These are phyloP conservation scores for Phytopythium boreale DNA, from an alignment of 352 stramenopile species.

Conservation along the genomic window DNA sequence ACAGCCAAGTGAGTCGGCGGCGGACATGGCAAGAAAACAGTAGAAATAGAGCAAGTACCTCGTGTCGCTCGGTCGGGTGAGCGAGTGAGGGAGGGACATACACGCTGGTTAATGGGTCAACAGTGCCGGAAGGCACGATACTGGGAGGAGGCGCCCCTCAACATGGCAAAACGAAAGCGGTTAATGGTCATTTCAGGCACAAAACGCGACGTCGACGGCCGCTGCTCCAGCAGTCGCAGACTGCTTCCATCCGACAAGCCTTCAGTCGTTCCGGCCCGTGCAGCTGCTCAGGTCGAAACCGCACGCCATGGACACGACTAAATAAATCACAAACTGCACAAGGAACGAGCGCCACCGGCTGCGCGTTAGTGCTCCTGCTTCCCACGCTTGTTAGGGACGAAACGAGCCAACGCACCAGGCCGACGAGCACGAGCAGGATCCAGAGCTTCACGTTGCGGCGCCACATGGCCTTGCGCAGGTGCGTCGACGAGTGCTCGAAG, in stretches of 20 bases:
- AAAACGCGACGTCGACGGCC: conserved; percentile 1
- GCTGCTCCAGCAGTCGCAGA: not conserved
- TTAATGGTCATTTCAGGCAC: not conserved
- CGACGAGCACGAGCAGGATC: conserved; percentile 69
- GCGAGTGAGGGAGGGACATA: not conserved
- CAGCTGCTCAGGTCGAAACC: conserved; percentile 83
- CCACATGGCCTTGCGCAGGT: conserved; percentile 88
- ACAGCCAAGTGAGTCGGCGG: too few species aligned
- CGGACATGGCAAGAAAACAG: not conserved
- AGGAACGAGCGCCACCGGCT: not conserved
- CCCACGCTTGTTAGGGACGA: not conserved
- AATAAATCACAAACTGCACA: conserved; percentile 75
- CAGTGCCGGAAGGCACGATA: not conserved
- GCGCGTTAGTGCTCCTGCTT: not conserved
- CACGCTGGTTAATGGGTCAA: not conserved
- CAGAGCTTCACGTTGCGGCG: conserved; percentile 88
- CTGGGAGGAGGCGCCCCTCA: too few species aligned
- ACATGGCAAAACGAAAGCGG: not conserved
- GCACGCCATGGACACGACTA: conserved; percentile 85
- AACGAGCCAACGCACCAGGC: conserved; percentile 34
- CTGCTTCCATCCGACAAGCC: not conserved
- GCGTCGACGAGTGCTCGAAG: conserved; percentile 92
- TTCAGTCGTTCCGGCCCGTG: conserved; percentile 45
- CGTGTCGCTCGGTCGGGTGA: not conserved
- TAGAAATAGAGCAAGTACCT: conserved; percentile 1